These are phyloP conservation scores for Fusarium avenaceum DNA, from an alignment of 2,329 filamentous ascomycete species.

Conservation along the genomic window DNA sequence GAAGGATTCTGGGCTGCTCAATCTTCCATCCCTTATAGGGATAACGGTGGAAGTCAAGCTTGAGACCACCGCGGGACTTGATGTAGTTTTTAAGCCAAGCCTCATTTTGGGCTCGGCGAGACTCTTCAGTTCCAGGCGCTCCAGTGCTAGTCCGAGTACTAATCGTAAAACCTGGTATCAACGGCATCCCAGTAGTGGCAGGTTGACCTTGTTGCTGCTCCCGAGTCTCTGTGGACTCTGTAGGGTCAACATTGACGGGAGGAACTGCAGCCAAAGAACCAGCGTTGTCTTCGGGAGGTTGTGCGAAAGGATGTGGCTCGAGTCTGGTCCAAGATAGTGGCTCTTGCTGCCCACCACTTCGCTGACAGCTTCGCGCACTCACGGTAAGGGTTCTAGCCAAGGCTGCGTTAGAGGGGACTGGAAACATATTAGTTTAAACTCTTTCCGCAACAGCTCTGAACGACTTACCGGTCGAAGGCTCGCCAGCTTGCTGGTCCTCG, in stretches of 20 bases:
- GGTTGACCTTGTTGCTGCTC: not conserved
- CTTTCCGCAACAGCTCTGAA: not conserved
- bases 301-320: not conserved
- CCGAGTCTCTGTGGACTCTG: not conserved
- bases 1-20: constrained; percentile 52
- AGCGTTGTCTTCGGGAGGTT: not conserved
- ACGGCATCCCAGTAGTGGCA: not conserved
- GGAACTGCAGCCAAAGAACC: not conserved
- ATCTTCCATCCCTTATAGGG: constrained; percentile 55
- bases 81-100: constrained; percentile 13
- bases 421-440: not conserved
- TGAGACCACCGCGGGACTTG: not conserved
- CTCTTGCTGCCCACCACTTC: not conserved
- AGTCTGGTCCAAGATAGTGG: not conserved
- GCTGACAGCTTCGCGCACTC: not conserved
- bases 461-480: constrained; percentile 4
- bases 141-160: constrained; percentile 23
- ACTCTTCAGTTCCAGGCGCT: not conserved
- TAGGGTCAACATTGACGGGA: not conserved
- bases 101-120: not conserved
- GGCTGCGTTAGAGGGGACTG: constrained; percentile 2
- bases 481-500: not conserved
- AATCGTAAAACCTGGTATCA: constrained; percentile 26
- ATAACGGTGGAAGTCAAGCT: constrained; percentile 23
- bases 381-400: constrained; percentile 19